These are phyloP conservation scores for Diaporthe sp. DNA, from an alignment of 2,329 filamentous ascomycete genomes.

Conservation along the genomic window DNA sequence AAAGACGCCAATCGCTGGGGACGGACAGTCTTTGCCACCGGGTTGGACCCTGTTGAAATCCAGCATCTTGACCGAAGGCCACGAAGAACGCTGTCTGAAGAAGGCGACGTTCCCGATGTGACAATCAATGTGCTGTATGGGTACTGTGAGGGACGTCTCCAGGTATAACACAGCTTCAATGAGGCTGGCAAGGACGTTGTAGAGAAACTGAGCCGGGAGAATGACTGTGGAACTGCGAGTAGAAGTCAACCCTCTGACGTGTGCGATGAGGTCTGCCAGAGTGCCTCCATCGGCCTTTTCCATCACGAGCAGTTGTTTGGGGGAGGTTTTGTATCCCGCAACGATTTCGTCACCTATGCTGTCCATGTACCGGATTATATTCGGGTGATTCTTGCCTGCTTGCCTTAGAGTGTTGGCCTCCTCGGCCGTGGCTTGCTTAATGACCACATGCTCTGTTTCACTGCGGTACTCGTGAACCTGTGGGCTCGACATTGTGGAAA, in stretches of 20 bases:
- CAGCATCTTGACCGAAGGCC: neutral
- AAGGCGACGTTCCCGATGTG: slow-evolving; percentile 1
- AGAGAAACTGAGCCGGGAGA: neutral
- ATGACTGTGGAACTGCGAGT: neutral
- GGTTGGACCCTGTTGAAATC: neutral
- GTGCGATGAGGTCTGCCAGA: neutral
- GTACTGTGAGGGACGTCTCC: neutral
- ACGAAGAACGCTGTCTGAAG: neutral
- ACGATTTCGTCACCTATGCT: neutral
- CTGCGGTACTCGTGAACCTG: neutral
- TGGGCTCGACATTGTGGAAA: slow-evolving; percentile 8
- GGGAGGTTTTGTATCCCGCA: neutral
- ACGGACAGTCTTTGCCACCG: neutral
- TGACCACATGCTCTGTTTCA: neutral
- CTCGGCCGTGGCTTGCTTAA: neutral
- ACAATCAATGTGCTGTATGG: neutral
- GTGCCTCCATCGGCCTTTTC: neutral
- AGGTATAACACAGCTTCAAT: neutral
- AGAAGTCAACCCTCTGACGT: neutral
- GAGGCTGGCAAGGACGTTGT: neutral
- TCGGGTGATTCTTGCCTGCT: neutral
- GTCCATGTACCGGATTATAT: neutral
- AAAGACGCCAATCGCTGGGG: neutral
- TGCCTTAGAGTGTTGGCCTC: neutral
- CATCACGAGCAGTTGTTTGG: neutral